Base-by-base conservation (phyloP, 129 eudicot species). In the Artemisia annua region DNA sequence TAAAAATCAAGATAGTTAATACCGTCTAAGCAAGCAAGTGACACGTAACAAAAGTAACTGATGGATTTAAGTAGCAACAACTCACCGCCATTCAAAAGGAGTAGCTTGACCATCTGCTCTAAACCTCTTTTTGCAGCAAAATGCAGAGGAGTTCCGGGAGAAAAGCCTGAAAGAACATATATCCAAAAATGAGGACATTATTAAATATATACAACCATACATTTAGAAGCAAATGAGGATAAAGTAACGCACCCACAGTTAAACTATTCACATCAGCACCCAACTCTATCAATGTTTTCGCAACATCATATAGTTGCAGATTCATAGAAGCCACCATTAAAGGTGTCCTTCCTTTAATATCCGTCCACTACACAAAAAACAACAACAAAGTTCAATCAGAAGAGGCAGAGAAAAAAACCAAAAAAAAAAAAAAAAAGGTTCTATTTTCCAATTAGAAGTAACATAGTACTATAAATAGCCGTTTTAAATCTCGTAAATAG, bases 71-170 rank as follows among this genome's bases (percentile, higher is more conserved):
- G 28, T 28, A 70, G 75, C 15, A 60, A 56, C 24, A n/a, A 70
- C 84, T 63, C 35, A 92, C 98, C 98, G 76, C 95, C 95, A 87
- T 84, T 86, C 6, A 96, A 85, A 78, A 92, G 84, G 55, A 92
- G 96, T 71, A 92, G 63, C 71, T 83, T 87, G 46, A 89, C 98
- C 71, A 83, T 89, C 78, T 61, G 88, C 48, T 89, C 96, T 66
- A 89, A 87, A 50, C 98, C 98, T 81, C 98, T 84, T 82, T 92
- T 92, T 32, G 98, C 90, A 62, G 98, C 98, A 85, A 85, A 96
- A 79, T 92, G 98, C 62, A 92, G 77, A 53, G 96, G 96, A 68
- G 98, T 87, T 71, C 98, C 96, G 57, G 89, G 89, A 82, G 87
- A 84, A 50, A 91, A 91, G 32, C 96, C 96, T 92, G 20, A n/a